Evolutionary conservation across 192 early-diverging fungal species (phyloP).

Genomic region (Entomortierella parvispora): DNA sequence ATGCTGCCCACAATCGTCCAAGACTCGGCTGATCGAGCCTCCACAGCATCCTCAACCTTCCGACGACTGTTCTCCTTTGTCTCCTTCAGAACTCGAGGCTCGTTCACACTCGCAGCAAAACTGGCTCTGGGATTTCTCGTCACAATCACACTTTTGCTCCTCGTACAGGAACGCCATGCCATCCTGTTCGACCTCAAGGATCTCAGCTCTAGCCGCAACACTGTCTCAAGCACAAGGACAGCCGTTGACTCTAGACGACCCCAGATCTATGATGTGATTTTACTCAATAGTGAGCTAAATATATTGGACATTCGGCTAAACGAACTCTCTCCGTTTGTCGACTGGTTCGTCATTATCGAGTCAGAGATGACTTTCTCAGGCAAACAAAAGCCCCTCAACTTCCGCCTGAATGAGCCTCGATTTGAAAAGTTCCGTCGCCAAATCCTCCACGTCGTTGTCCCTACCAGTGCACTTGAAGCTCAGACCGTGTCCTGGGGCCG

Average conservation of each 20-base stretch:
- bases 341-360: constrained; percentile 19
- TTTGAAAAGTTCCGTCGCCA: constrained; percentile 7
- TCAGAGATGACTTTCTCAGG: constrained; percentile 9
- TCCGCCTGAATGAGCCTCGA: neutral
- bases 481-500: neutral
- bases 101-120: too few species aligned
- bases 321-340: constrained; percentile 5
- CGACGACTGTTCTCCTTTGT: too few species aligned
- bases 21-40: too few species aligned
- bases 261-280: constrained; percentile 8
- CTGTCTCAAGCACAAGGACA: too few species aligned
- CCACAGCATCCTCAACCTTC: too few species aligned
- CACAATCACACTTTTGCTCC: too few species aligned
- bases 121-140: too few species aligned
- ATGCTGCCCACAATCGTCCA: too few species aligned
- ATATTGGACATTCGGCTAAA: constrained; percentile 10
- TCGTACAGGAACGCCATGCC: too few species aligned
- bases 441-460: constrained; percentile 5
- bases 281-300: constrained; percentile 11
- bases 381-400: neutral
- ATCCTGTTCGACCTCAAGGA: too few species aligned
- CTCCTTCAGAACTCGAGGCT: too few species aligned
- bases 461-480: neutral
- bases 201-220: too few species aligned
- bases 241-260: neutral